Percentiles rank a stretch among this genome's conserved stretches.
Conservation (phyloP, 176 grass and related monocot genomes). For the Otatea glauca region DNA sequence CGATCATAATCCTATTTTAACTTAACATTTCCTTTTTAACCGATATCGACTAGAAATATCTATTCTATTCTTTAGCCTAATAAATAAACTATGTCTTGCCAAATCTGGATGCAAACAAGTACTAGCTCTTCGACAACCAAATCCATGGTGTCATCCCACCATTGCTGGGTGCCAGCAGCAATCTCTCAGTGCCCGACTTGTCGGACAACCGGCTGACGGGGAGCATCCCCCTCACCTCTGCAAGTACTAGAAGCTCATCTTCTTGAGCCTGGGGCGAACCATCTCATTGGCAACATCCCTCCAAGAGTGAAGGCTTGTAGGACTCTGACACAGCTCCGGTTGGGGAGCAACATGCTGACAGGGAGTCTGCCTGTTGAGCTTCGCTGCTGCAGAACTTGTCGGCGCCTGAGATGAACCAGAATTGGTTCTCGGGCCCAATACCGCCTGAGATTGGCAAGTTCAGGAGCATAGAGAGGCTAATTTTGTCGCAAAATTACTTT, state of each 20-base stretch:
- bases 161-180: slow-evolving; percentile 68
- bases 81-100: no score
- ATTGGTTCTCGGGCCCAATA: slow-evolving; percentile 87
- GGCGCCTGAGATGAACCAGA: slow-evolving; percentile 85
- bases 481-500: slow-evolving; percentile 88
- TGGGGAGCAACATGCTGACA: slow-evolving; percentile 75
- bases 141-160: slow-evolving; percentile 78
- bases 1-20: no score
- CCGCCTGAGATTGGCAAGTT: slow-evolving; percentile 74
- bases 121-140: slow-evolving; percentile 84
- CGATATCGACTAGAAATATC: no score
- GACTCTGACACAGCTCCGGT: slow-evolving; percentile 69
- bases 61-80: no score
- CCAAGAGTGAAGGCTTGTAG: slow-evolving; percentile 76
- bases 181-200: slow-evolving; percentile 80
- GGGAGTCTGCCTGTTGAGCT: slow-evolving; percentile 75
- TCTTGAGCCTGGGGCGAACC: slow-evolving; percentile 91
- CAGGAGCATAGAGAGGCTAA: slow-evolving; percentile 75
- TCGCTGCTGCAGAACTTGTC: slow-evolving; percentile 69
- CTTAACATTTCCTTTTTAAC: no score
- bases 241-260: slow-evolving; percentile 74
- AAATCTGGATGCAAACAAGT: no score
- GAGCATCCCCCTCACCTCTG: slow-evolving; percentile 77
- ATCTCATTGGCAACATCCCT: slow-evolving; percentile 75
- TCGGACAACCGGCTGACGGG: slow-evolving; percentile 71